Base-by-base conservation (phyloP, 2,329 filamentous ascomycete species). In the Pseudogymnoascus sp. region DNA sequence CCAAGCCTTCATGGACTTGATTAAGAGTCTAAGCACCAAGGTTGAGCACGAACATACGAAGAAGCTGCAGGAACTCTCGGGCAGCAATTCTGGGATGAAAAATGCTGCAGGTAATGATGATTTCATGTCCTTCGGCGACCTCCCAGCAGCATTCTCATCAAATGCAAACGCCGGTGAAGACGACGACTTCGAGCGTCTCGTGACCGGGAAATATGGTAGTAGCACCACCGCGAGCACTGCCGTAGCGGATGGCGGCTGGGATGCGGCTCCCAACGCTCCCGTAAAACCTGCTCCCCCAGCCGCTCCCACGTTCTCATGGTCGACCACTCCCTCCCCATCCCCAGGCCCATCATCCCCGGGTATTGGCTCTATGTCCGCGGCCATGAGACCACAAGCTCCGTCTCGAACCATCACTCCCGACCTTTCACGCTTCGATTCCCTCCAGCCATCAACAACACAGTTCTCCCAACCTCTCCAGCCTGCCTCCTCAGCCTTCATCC, bases 21-120 rank as follows among this genome's bases (percentile, higher is more conserved):
- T 97, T 75, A 96, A 91, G 73, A 82, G 78, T 0, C 78, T 97
- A 4, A 96, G 92, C 0, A 78, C 82, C 17, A 86, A 87, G 63
- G 90, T 99, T 35, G 93, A 99, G 73, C 85, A 88, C 17, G 95
- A 97, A 72, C 95, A 97, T 70, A 89, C 83, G 6, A 88, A 86
- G 71, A 97, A 97, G 72, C 78, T 99, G 3, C 90, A 93, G 72
- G 93, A 97, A 70, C 81, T 97, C 7, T 85, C 86, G 0, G 85
- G 87, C 1, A 81, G 77, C 7, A 79, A 82, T 29, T 82, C 81
- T 50, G 80, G 82, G 21, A 72, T 78, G 6, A 70, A 75, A n/a
- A 75, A 78, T 10, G 75, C 78, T 2, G 79, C 78, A 2, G 77
- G 81, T 3, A 84, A 76, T 68, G 86, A 88, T 53, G 87, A 90